Evolutionary conservation across 495 filamentous ascomycete species (phyloP).

Genomic region (Poronia punctata): DNA sequence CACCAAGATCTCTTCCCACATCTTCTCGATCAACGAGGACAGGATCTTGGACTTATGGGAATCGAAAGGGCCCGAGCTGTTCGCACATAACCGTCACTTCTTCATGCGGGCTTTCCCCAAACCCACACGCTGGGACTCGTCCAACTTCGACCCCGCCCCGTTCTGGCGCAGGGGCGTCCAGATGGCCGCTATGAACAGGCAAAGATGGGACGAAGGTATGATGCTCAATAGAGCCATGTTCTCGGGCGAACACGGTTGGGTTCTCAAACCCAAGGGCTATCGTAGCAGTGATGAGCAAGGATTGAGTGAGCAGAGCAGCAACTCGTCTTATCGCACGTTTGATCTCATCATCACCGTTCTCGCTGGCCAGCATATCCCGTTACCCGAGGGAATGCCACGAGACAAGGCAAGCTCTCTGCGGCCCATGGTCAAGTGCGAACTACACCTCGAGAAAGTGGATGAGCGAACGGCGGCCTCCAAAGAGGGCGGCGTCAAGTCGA

Average conservation of each 20-base stretch:
- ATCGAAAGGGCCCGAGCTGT: constrained; percentile 50
- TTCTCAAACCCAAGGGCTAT: constrained; percentile 67
- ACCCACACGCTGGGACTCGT: constrained; percentile 68
- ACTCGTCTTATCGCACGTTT: constrained; percentile 20
- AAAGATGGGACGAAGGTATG: constrained; percentile 80
- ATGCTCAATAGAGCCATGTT: constrained; percentile 97
- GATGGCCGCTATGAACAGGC: constrained; percentile 94
- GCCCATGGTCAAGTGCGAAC: constrained; percentile 61
- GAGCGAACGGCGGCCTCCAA: constrained; percentile 19
- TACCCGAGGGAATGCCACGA: constrained; percentile 25
- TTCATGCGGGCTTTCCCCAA: constrained; percentile 91
- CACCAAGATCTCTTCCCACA: constrained; percentile 64
- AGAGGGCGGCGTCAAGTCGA: constrained; percentile 9
- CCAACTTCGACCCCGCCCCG: constrained; percentile 74
- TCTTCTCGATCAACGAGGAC: constrained; percentile 79
- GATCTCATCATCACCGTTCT: constrained; percentile 38
- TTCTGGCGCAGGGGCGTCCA: constrained; percentile 89
- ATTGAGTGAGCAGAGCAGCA: background rate
- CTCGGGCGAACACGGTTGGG: constrained; percentile 71
- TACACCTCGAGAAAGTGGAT: constrained; percentile 63
- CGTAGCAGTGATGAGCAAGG: constrained; percentile 16
- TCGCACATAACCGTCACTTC: constrained; percentile 71
- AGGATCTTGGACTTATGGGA: constrained; percentile 56
- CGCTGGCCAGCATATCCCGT: constrained; percentile 37
- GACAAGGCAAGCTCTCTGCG: constrained; percentile 23